A percentile compares a stretch with the other conserved stretches of the same genome.
phyloP scores from a whole-genome alignment of 2,329 filamentous ascomycete species.

The Dactylellina parvicollis region DNA sequence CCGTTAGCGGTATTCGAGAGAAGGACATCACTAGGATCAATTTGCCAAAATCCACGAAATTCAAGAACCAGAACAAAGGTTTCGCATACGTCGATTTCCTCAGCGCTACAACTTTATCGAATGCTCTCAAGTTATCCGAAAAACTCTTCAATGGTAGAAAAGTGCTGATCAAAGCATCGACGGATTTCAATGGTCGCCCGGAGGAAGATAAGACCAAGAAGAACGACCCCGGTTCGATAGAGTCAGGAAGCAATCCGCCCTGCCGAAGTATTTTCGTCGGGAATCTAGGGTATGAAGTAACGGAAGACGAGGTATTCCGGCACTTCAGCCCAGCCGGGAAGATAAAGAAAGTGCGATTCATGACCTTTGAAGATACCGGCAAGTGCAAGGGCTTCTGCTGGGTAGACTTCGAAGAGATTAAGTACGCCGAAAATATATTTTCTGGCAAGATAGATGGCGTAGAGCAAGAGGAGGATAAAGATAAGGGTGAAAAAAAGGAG shows the following conservation, averaged over 20 bases:
- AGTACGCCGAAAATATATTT: constrained; percentile 69
- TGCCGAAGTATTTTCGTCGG: constrained; percentile 88
- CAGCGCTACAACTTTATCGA: constrained; percentile 72
- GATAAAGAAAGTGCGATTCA: constrained; percentile 83
- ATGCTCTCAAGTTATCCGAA: constrained; percentile 88
- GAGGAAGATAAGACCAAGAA: constrained; percentile 62
- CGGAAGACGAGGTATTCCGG: constrained; percentile 79
- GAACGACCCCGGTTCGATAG: constrained; percentile 58
- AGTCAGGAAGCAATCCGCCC: constrained; percentile 67
- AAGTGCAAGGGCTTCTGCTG: constrained; percentile 99
- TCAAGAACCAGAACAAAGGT: constrained; percentile 78
- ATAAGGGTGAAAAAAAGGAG: constrained; percentile 59
- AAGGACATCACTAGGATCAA: constrained; percentile 85
- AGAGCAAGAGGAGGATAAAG: constrained; percentile 60
- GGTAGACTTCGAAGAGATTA: constrained; percentile 86
- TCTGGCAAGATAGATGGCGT: constrained; percentile 47
- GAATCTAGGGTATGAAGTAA: constrained; percentile 83
- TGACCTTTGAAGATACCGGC: constrained; percentile 93
- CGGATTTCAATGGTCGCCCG: constrained; percentile 88
- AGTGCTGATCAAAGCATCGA: constrained; percentile 91
- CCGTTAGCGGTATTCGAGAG: constrained; percentile 64
- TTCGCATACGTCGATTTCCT: constrained; percentile 97
- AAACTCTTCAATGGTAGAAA: constrained; percentile 78
- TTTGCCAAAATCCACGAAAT: constrained; percentile 72
- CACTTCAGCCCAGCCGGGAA: constrained; percentile 88